Evolutionary conservation across 1,284 basidiomycete species (phyloP), one percentile per base, ranked within the genome.

Genomic region (Rhodotorula mucilaginosa): DNA sequence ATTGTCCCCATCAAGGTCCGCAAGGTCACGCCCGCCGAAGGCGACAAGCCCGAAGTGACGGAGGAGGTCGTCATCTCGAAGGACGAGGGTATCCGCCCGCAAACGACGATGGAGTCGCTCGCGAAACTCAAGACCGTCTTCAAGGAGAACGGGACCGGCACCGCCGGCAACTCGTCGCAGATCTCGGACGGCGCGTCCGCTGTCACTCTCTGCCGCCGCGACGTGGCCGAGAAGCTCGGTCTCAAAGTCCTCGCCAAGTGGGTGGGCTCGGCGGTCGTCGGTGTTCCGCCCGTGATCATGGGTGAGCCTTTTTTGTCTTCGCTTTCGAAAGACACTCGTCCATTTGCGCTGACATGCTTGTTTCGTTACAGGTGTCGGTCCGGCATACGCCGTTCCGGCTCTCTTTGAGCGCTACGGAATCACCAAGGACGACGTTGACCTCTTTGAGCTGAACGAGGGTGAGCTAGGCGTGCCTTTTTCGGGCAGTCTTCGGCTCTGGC

Each of bases 121-220:
- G 74, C 73, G 64, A 83, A 82, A 79, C 79, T 83, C 67, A 82
- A 83, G 80, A 80, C 82, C 13, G 81, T 80, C 47, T 83, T 83
- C 68, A 79, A 79, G 72, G 79, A 82, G 72, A 80, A 80, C 58
- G 79, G 78, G 68, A 82, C 82, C n/a, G 81, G 80, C 12, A 80
- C 81, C 67, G 82, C 82, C 51, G 82, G 78, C 67, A 83, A 82
- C 78, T 80, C 81, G 48, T 82, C 81, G 64, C 82, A 83, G 76
- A 81, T 83, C 70, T 80, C 79, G 59, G 82, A 83, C 72, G 82
- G 82, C 64, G 82, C 82, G 58, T 80, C 81, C 39, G 82, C 82
- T 29, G 78, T 83, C 49, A 78, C 82, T 26, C 79, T 83, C 26
- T 79, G 79, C 29, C 78, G 81, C 60, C 79, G 82, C 60, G 80